Conservation (phyloP, 441 rosid genomes). For the Gossypium schwendimanii region DNA sequence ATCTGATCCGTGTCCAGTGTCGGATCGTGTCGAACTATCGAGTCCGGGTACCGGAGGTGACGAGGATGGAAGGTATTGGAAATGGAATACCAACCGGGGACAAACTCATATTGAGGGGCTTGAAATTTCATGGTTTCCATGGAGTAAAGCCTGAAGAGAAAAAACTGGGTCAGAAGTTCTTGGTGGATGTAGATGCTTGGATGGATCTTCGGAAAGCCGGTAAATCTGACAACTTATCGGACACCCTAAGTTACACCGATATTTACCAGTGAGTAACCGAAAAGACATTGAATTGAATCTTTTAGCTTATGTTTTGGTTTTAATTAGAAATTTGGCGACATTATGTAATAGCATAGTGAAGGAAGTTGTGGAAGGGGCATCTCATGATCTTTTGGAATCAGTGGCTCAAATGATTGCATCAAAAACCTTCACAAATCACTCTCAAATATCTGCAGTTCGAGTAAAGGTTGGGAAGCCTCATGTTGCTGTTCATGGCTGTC, state of each 20-base stretch:
- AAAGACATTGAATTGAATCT: background rate
- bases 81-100: conserved; percentile 40
- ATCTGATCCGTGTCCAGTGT: too few relatives aligned
- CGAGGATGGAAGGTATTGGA: conserved; percentile 21
- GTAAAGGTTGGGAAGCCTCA: conserved; percentile 80
- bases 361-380: conserved; percentile 52
- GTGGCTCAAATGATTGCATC: conserved; percentile 66
- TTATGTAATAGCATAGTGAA: conserved; percentile 49
- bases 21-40: too few relatives aligned
- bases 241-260: conserved; percentile 69
- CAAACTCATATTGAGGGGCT: conserved; percentile 63
- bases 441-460: conserved; percentile 48
- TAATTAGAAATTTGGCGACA: background rate
- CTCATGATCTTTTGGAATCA: conserved; percentile 64
- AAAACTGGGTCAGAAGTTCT: conserved; percentile 71
- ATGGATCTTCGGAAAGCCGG: conserved; percentile 77
- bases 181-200: conserved; percentile 91
- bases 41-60: background rate
- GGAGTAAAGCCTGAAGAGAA: conserved; percentile 73
- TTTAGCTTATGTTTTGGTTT: background rate
- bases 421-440: conserved; percentile 36
- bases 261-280: conserved; percentile 52
- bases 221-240: conserved; percentile 52
- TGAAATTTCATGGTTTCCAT: conserved; percentile 77
- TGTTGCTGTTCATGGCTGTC: conserved; percentile 57